phyloP scores from a whole-genome alignment of 2,329 filamentous ascomycete species.

The Tolypocladium ovalisporum region DNA sequence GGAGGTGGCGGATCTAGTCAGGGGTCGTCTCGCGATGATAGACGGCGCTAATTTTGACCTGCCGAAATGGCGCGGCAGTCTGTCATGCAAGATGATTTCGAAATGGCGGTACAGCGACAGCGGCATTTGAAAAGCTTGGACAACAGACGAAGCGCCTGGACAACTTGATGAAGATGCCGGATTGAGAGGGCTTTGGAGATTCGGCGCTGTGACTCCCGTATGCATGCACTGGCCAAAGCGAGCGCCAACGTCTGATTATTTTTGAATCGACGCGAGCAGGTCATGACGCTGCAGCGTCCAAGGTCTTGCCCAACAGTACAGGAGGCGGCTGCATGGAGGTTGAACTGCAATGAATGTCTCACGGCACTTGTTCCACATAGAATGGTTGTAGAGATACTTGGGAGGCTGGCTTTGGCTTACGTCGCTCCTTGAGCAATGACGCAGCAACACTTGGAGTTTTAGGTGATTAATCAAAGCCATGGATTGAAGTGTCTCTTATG shows the following conservation, averaged over 20 bases:
- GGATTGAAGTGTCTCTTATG: neutral
- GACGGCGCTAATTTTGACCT: constrained; percentile 13
- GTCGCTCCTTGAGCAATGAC: neutral
- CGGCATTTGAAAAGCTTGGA: neutral
- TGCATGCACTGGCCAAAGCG: neutral
- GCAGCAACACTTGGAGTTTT: neutral
- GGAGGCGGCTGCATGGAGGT: neutral
- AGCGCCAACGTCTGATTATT: neutral
- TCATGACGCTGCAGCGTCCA: neutral
- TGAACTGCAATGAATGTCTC: neutral
- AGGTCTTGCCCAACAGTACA: neutral
- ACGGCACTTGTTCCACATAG: neutral
- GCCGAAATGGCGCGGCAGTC: no score
- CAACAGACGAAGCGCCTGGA: neutral
- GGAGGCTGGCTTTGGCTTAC: neutral
- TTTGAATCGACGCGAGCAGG: neutral
- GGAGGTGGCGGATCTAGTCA: constrained; percentile 15
- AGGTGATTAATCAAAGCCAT: neutral
- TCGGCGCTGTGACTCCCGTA: neutral
- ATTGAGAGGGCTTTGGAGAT: neutral
- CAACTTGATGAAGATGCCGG: neutral
- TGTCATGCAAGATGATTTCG: no score
- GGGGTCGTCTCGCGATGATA: constrained; percentile 17
- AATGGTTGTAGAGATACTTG: neutral
- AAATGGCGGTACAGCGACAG: no score